Evolutionary conservation across 176 grass and related monocot genomes (phyloP), one percentile per base, ranked within the genome.

Genomic region (Eragrostis nindensis): DNA sequence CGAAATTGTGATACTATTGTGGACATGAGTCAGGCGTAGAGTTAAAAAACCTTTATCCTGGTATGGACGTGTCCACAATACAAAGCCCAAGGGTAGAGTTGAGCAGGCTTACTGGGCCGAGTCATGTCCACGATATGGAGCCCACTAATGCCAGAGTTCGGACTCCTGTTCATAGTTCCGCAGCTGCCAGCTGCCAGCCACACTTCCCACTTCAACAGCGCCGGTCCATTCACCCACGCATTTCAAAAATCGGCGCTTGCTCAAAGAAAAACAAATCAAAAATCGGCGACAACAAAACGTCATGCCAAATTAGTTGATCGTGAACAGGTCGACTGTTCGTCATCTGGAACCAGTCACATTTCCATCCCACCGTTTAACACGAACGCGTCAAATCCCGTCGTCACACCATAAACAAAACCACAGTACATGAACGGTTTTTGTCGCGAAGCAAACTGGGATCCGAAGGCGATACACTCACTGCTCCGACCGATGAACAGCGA

Each of bases 401-500:
- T 9, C n/a, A n/a, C 9, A 49, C 21, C 21, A 11, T 26, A 60
- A 73, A 60, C 65, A 8, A 12, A 47, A 57, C 9, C 0, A 9
- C 62, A 3, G 2, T 26, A 32, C 66, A 5, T 3, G 42, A 5
- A 3, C 11, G 70, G 22, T 46, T 24, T 50, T 19, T 44, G 55
- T 66, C 29, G 44, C 32, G 32, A 36, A 7, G 4, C 65, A 16
- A 54, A 83, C 85, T 82, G 73, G 85, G 86, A 87, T 87, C 73
- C 39, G 57, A 78, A 55, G 2, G 39, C 18, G 14, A 64, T 14
- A 69, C 2, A 13, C 30, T 6, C 56, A 17, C 56, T 43, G 40
- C 62, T 63, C 44, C 44, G 29, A 17, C 44, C 44, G 29, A 17
- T 7, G 61, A 66, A 17, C 1, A 49, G 41, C 63, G 16, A 46